Evolutionary conservation across 257 asterid species (phyloP).

Genomic region (Leonotis leonurus): DNA sequence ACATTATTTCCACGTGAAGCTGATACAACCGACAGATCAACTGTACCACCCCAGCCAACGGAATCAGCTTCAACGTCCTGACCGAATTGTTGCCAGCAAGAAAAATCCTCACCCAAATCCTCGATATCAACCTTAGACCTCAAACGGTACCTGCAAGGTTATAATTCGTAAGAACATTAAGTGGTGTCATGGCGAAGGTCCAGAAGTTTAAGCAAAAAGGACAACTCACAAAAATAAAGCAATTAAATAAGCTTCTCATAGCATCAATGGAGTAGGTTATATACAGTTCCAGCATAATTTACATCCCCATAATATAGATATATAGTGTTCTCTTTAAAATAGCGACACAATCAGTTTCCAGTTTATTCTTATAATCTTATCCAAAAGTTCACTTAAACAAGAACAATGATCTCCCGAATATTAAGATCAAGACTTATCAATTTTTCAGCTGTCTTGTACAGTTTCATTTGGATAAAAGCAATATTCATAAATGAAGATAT

Average conservation of each 20-base stretch:
- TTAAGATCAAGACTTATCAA: background rate
- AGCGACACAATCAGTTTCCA: background rate
- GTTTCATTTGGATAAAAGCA: background rate
- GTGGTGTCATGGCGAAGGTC: background rate
- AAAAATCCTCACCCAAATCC: constrained; percentile 45
- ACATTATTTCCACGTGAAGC: constrained; percentile 44
- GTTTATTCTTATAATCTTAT: background rate
- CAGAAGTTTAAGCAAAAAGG: background rate
- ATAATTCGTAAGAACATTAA: constrained; percentile 7
- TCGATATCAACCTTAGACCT: constrained; percentile 89
- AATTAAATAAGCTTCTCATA: background rate
- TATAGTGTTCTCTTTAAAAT: background rate
- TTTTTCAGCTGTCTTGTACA: background rate
- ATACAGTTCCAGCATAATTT: background rate
- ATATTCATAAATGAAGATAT: background rate
- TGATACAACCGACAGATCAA: constrained; percentile 51
- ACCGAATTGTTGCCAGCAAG: constrained; percentile 92
- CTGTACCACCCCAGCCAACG: constrained; percentile 72
- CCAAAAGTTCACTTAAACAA: background rate
- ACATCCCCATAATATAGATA: background rate
- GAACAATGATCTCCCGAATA: background rate
- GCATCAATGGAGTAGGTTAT: background rate
- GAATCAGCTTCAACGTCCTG: constrained; percentile 36
- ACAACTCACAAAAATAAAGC: background rate
- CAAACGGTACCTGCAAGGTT: constrained; percentile 57